phyloP scores from a whole-genome alignment of 805 yeast species.

The Saccharomycopsis vini region DNA sequence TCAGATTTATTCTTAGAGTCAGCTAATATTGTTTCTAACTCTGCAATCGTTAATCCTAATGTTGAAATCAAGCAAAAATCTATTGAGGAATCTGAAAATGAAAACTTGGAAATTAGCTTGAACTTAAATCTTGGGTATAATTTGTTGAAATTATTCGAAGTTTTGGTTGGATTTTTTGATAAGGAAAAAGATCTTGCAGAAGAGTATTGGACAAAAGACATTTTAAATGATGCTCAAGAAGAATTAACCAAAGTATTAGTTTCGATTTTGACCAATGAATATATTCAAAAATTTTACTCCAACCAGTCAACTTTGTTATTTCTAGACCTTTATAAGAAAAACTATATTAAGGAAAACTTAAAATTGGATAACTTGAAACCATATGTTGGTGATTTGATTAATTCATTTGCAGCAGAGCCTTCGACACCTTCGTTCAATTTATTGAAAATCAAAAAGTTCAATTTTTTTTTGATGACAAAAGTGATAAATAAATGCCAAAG shows the following conservation, averaged over 20 bases:
- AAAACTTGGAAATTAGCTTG: conserved; percentile 3
- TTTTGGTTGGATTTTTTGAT: not conserved
- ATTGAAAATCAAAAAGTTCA: not conserved
- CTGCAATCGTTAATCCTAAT: too few species aligned
- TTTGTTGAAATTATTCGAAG: conserved; percentile 5
- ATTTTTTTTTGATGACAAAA: not conserved
- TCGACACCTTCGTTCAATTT: not conserved
- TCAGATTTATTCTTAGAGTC: conserved; percentile 8
- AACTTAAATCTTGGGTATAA: conserved; percentile 3
- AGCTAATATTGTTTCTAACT: conserved; percentile 5
- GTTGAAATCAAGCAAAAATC: too few species aligned
- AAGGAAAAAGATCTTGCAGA: not conserved
- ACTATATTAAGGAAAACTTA: not conserved
- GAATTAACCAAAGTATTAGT: conserved; percentile 18
- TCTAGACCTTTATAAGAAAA: conserved; percentile 2
- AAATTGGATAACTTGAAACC: not conserved
- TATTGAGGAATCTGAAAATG: not conserved
- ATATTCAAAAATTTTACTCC: not conserved
- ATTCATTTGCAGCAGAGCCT: not conserved
- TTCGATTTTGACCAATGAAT: conserved; percentile 5
- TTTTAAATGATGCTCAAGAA: conserved; percentile 17
- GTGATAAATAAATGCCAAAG: conserved; percentile 29
- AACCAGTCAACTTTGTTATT: conserved; percentile 7
- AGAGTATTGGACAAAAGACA: conserved; percentile 6
- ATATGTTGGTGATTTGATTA: not conserved